A percentile compares a stretch with the other conserved stretches of the same genome.
Conservation (phyloP, 2,329 filamentous ascomycete species). For the Nemania sp. region DNA sequence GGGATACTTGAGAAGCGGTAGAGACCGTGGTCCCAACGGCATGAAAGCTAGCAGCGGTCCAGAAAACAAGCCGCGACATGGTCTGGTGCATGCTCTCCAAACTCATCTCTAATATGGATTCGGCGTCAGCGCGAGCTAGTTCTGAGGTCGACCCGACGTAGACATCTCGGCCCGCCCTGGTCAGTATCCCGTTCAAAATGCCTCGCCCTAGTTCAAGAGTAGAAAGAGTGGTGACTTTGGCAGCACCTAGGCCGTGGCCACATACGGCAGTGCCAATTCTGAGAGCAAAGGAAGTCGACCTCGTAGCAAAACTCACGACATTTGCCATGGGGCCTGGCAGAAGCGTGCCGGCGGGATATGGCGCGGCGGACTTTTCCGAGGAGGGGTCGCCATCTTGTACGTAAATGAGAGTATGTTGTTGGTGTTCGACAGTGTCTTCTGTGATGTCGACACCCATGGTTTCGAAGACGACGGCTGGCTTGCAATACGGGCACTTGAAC, state of each 20-base stretch:
- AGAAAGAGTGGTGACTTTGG: slow-evolving; percentile 67
- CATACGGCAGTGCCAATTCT: slow-evolving; percentile 65
- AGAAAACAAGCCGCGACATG: slow-evolving; percentile 70
- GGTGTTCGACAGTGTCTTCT: slow-evolving; percentile 30
- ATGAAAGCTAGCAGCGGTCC: slow-evolving; percentile 71
- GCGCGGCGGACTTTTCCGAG: slow-evolving; percentile 23
- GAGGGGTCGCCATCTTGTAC: neutral
- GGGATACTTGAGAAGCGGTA: slow-evolving; percentile 67
- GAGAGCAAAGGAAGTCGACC: slow-evolving; percentile 69
- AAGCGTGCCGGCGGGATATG: slow-evolving; percentile 59
- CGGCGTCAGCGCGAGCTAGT: slow-evolving; percentile 64
- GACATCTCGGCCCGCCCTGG: slow-evolving; percentile 64
- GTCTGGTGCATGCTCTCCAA: slow-evolving; percentile 68
- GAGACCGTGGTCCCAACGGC: slow-evolving; percentile 67
- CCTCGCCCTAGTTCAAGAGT: slow-evolving; percentile 68
- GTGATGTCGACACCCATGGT: slow-evolving; percentile 30
- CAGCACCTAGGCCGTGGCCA: slow-evolving; percentile 64
- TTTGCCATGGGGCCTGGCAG: slow-evolving; percentile 69
- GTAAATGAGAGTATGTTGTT: slow-evolving; percentile 23
- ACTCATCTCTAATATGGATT: slow-evolving; percentile 67
- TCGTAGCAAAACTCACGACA: slow-evolving; percentile 69
- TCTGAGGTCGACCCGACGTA: slow-evolving; percentile 59
- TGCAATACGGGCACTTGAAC: neutral
- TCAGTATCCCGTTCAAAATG: slow-evolving; percentile 66
- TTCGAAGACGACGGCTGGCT: neutral